Base-by-base conservation (phyloP, 495 filamentous ascomycete genomes). In the Sordaria brevicollis region DNA sequence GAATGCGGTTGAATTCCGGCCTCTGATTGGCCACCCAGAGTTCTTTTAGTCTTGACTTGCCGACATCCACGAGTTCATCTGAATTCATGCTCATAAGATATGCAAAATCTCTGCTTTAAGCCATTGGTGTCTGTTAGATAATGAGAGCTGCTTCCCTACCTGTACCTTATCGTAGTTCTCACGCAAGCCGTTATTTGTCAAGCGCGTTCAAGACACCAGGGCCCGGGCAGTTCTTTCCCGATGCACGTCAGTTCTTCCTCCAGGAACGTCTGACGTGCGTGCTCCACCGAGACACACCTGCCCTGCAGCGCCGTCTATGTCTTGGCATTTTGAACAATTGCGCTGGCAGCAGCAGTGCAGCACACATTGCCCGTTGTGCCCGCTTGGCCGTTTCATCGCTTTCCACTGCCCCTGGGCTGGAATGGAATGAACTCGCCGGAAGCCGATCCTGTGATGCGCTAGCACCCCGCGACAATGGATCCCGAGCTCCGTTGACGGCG, bases 1-100 rank as follows among this genome's bases (percentile, higher is more conserved):
- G 57, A 71, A 67, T 77, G 75, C 76, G 75, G 41, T 62, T 15
- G 66, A 65, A 43, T 34, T 5, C 19, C 37, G n/a, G 67, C 36
- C 21, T 68, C 68, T 67, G 66, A 76, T 76, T 75, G 70, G 75
- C 13, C 65, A 31, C 41, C 2, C 21, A 2, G 17, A 6, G 31
- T 66, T 41, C 19, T 41, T 38, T 66, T 17, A 7, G 25, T 21
- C 62, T 65, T 65, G 7, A 49, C 19, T 21, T 21, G 41, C 41
- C 41, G 41, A 11, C 41, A 43, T 2, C n/a, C 19, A 25, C 35
- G 35, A 36, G 35, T 36, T 36, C 35, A 36, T 36, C 35, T 36
- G 35, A 36, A 36, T 9, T 36, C 35, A 21, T 25, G n/a, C n/a
- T n/a, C n/a, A n/a, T n/a, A 4, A 19, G 19, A 25, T 19, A 9